A percentile compares a stretch with the other conserved stretches of the same genome.
Evolutionary conservation across 176 grass and related monocot genomes (phyloP).

Genomic region (Metroxylon sagu): DNA sequence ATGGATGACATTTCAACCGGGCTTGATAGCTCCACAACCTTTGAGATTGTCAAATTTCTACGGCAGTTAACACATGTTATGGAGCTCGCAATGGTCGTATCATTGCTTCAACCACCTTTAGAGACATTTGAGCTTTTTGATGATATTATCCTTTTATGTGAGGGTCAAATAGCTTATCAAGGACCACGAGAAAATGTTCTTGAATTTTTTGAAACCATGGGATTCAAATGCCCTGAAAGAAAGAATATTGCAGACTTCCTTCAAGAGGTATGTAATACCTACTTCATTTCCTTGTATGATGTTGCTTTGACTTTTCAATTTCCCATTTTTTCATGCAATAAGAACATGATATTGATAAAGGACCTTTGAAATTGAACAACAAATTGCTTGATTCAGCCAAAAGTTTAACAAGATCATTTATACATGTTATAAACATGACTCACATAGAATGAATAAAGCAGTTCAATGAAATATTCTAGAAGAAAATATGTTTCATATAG

Average conservation of each 20-base stretch:
- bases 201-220: conserved; percentile 64
- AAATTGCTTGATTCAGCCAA: too few relatives aligned
- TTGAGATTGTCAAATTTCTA: conserved; percentile 78
- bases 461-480: too few relatives aligned
- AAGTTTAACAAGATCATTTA: too few relatives aligned
- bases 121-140: conserved; percentile 95
- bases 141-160: conserved; percentile 82
- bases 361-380: too few relatives aligned
- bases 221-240: conserved; percentile 82
- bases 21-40: conserved; percentile 90
- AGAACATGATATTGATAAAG: too few relatives aligned
- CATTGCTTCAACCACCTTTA: conserved; percentile 81
- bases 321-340: background rate
- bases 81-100: conserved; percentile 84
- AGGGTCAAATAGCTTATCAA: conserved; percentile 83
- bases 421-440: too few relatives aligned
- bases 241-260: conserved; percentile 89
- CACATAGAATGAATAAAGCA: too few relatives aligned
- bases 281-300: too few relatives aligned
- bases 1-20: conserved; percentile 99
- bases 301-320: too few relatives aligned
- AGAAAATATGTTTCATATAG: too few relatives aligned
- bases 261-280: conserved; percentile 62
- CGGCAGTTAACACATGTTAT: conserved; percentile 72
- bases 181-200: conserved; percentile 74